Percentiles rank a stretch among this genome's conserved stretches.
Conservation (phyloP, 2,329 filamentous ascomycete species). For the Cadophora malorum region DNA sequence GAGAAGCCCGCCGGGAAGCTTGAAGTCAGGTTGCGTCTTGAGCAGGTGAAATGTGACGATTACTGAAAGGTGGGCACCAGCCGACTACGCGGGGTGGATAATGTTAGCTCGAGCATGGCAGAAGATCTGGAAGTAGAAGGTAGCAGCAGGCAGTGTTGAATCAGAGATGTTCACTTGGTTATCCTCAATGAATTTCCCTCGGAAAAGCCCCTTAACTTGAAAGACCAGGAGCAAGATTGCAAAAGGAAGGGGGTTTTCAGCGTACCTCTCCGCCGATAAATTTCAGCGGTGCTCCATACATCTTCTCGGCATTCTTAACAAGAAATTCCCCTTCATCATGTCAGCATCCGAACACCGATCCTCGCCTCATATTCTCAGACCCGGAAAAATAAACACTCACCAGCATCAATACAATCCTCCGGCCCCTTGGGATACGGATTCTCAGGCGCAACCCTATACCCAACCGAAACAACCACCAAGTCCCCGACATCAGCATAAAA, state of each 20-base stretch:
- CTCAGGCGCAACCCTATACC: slow-evolving; percentile 66
- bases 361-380: background rate
- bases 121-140: background rate
- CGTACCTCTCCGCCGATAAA: slow-evolving; percentile 55
- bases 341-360: slow-evolving; percentile 9
- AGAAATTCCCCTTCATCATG: slow-evolving; percentile 60
- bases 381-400: background rate
- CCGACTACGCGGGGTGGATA: slow-evolving; percentile 49
- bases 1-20: slow-evolving; percentile 56
- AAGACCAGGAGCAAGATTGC: background rate
- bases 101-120: background rate
- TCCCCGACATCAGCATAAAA: slow-evolving; percentile 56
- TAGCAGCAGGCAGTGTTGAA: background rate
- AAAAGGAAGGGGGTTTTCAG: slow-evolving; percentile 18
- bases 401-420: slow-evolving; percentile 64
- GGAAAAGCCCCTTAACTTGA: slow-evolving; percentile 35
- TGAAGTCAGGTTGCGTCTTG: slow-evolving; percentile 47
- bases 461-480: slow-evolving; percentile 59
- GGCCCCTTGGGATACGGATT: slow-evolving; percentile 60
- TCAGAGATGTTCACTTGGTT: slow-evolving; percentile 29
- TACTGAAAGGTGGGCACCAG: slow-evolving; percentile 57
- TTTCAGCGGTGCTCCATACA: slow-evolving; percentile 51
- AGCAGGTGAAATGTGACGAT: slow-evolving; percentile 56
- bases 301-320: slow-evolving; percentile 51
- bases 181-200: slow-evolving; percentile 22